A percentile compares a stretch with the other conserved stretches of the same genome.
Evolutionary conservation across 2,329 filamentous ascomycete genomes (phyloP).

Genomic region (Penicillium thymicola): DNA sequence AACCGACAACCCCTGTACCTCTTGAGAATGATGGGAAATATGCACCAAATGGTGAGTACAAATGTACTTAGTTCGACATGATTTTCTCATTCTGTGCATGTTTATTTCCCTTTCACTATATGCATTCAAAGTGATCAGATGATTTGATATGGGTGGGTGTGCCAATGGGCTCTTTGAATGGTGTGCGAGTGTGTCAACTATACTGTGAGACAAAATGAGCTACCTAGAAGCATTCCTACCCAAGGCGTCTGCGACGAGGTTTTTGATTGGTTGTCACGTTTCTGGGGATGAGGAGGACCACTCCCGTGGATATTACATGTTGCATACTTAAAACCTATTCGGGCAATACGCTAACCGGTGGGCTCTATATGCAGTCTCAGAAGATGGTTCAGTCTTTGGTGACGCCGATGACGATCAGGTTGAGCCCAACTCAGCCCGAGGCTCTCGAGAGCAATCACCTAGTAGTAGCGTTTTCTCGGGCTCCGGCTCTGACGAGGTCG

Average conservation of each 20-base stretch:
- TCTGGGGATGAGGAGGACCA: too few species aligned
- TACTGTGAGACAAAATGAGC: background rate
- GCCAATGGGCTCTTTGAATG: background rate
- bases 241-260: background rate
- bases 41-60: background rate
- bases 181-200: background rate
- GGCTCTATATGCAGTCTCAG: background rate
- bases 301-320: background rate
- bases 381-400: background rate
- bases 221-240: background rate
- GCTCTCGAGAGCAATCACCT: background rate
- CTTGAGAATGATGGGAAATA: background rate
- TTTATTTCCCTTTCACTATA: background rate
- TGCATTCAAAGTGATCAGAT: background rate
- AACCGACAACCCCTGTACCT: background rate
- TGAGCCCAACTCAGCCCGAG: background rate
- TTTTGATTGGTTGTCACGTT: too few species aligned
- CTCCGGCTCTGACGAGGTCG: background rate
- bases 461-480: background rate
- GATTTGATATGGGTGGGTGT: background rate
- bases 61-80: background rate
- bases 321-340: background rate
- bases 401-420: background rate
- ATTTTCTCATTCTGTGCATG: background rate
- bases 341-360: background rate